Base-by-base conservation (phyloP, 169 alveolate genomes). In the Eimeria praecox region DNA sequence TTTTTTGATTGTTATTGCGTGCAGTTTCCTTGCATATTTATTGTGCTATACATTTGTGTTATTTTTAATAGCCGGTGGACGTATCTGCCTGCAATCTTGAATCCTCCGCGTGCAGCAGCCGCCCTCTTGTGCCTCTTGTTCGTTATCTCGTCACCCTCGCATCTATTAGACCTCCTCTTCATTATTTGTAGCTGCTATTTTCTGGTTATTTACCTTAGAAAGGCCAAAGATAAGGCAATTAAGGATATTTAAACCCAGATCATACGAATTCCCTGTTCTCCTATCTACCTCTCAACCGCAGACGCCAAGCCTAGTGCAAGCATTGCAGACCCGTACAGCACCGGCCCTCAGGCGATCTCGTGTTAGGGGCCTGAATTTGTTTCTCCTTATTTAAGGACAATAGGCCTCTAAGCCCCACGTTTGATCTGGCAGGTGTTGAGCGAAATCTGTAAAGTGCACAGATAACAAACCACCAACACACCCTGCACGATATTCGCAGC, bases 1-100 rank as follows among this genome's bases (percentile, higher is more conserved):
- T 73, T 73, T 73, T 73, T 73, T 73, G 52, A 73, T 73, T 73
- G 52, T 38, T 73, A 73, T 73, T 40, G 85, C 52, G 85, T 38
- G 85, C 52, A 73, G 56, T 73, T 73, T 73, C 85, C 18, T 73
- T 73, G 46, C 52, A n/a, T 12, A 33, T 73, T 40, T 73, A 49
- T 73, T 73, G 85, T 73, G 24, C 52, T 73, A 22, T 73, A 35
- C 52, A 64, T 73, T 73, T 40, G 22, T 73, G 33, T 24, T 40
- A 73, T 40, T 73, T 73, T 73, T 35, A 20, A 73, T 54, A 40
- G 14, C 56, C 85, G 85, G 56, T 73, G 85, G 54, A 73, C 52
- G 24, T 54, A 20, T 10, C 85, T 35, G 85, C 85, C 4, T 24
- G 56, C 85, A 73, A 16, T 54, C 30, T 12, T 6, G 52, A 6